Percentiles rank a stretch among this genome's conserved stretches.
Evolutionary conservation across 495 filamentous ascomycete species (phyloP).

Genomic region (Antarctomyces pellizariae): DNA sequence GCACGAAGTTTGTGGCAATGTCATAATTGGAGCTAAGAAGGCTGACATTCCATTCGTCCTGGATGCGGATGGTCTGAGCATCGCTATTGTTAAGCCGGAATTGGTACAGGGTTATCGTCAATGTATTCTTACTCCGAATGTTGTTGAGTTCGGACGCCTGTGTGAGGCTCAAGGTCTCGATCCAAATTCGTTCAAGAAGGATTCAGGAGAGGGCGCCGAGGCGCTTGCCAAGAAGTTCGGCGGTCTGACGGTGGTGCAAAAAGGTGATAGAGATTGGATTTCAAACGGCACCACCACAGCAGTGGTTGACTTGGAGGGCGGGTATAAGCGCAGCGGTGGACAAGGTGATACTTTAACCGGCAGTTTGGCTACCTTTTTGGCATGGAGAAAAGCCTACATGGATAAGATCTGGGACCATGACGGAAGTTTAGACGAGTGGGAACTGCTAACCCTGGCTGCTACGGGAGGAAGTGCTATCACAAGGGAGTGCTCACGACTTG

Average conservation of each 20-base stretch:
- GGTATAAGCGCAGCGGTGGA: constrained; percentile 74
- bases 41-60: constrained; percentile 59
- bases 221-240: constrained; percentile 54
- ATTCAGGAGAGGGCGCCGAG: constrained; percentile 18
- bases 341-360: constrained; percentile 94
- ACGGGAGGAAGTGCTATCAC: constrained; percentile 77
- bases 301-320: constrained; percentile 51
- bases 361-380: constrained; percentile 65
- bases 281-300: constrained; percentile 57
- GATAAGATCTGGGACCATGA: constrained; percentile 63
- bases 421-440: constrained; percentile 27
- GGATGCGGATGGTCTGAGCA: constrained; percentile 70
- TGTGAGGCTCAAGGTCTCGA: constrained; percentile 47
- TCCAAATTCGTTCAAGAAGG: constrained; percentile 18
- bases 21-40: constrained; percentile 60
- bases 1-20: constrained; percentile 58
- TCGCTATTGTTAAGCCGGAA: constrained; percentile 53
- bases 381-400: constrained; percentile 67
- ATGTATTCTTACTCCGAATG: constrained; percentile 85
- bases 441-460: constrained; percentile 55
- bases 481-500: constrained; percentile 71
- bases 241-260: constrained; percentile 78
- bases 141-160: constrained; percentile 73
- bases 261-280: constrained; percentile 68
- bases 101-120: constrained; percentile 58